Base-by-base conservation (phyloP, 306 rosid genomes). In the Citrullus amarus region DNA sequence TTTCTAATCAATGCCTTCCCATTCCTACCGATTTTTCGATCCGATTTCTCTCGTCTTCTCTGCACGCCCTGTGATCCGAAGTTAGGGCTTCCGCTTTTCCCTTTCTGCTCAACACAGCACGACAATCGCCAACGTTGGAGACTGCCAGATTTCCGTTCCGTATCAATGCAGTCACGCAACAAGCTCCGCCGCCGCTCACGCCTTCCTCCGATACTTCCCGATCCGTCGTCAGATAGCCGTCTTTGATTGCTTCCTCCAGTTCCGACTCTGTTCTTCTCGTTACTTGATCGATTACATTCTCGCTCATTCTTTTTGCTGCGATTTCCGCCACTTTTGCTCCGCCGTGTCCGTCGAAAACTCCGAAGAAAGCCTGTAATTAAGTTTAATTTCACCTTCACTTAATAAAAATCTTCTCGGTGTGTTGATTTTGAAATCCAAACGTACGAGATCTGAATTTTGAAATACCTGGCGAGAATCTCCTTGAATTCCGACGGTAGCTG, bases 331-430 rank as follows among this genome's bases (percentile, higher is more conserved):
- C 89, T 65, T 80, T 80, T 4, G 87, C 68, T 17, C 91, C 89
- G 34, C 89, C 89, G 20, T 88, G 91, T n/a, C 91, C 91, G 51
- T 88, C 91, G 74, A 86, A 86, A 74, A 88, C 86, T 41, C 91
- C 91, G 65, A 88, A 88, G 30, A 86, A 84, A 22, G 85, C 89
- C 91, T 53, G 57, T 53, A 53, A 53, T 16, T 53, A 15, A 16
- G n/a, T 53, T 53, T 8, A 6, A 17, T 53, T 15, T 14, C 13
- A 44, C 50, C 9, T 51, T 4, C 14, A 4, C 0, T 14, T 28
- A 2, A 30, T 7, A 15, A 2, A 16, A 17, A 16, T 30, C 68
- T 2, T 30, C 13, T 61, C 25, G 12, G 13, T 15, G 13, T 1
- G 6, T 65, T 36, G 44, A 66, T 38, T 17, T 17, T 9, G 30